Percentiles rank a stretch among this genome's conserved stretches.
phyloP scores from a whole-genome alignment of 768 basidiomycete species.

The Sporobolomyces phaffii region DNA sequence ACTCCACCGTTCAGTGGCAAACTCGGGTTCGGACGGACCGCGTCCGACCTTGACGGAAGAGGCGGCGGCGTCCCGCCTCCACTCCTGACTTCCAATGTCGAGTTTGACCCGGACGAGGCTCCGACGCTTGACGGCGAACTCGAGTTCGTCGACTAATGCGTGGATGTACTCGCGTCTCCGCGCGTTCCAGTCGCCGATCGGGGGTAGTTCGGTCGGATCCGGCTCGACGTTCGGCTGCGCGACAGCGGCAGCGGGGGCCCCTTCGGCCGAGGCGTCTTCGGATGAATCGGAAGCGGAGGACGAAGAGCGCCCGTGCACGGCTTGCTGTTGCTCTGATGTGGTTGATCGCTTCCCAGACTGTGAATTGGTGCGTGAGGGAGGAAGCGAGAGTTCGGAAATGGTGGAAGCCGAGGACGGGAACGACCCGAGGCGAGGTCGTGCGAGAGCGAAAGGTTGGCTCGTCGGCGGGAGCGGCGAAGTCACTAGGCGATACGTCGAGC shows the following conservation, averaged over 20 bases:
- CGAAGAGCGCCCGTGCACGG: too few species aligned
- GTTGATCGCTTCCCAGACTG: not conserved
- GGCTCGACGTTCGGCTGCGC: too few species aligned
- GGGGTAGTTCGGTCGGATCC: not conserved
- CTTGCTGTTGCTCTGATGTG: too few species aligned
- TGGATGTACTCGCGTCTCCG: too few species aligned
- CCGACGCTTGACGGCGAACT: slow-evolving; percentile 1
- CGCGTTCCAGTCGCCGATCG: slow-evolving; percentile 9
- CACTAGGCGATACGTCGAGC: not conserved
- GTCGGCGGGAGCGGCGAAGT: not conserved
- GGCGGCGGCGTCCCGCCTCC: slow-evolving; percentile 6
- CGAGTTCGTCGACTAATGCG: slow-evolving; percentile 30
- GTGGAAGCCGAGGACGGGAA: not conserved
- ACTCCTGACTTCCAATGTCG: slow-evolving; percentile 17
- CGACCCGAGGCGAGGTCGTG: not conserved
- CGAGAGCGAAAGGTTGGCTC: not conserved
- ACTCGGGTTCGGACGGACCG: not conserved
- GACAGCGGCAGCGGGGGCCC: too few species aligned
- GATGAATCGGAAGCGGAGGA: too few species aligned
- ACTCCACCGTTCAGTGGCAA: not conserved
- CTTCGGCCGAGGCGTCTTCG: too few species aligned
- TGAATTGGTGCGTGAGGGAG: not conserved
- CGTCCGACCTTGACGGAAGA: too few species aligned
- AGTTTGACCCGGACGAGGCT: slow-evolving; percentile 17
- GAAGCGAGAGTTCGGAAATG: not conserved